A percentile compares a stretch with the other conserved stretches of the same genome.
phyloP scores from a whole-genome alignment of 1,284 basidiomycete genomes.

The Ustilago curta region DNA sequence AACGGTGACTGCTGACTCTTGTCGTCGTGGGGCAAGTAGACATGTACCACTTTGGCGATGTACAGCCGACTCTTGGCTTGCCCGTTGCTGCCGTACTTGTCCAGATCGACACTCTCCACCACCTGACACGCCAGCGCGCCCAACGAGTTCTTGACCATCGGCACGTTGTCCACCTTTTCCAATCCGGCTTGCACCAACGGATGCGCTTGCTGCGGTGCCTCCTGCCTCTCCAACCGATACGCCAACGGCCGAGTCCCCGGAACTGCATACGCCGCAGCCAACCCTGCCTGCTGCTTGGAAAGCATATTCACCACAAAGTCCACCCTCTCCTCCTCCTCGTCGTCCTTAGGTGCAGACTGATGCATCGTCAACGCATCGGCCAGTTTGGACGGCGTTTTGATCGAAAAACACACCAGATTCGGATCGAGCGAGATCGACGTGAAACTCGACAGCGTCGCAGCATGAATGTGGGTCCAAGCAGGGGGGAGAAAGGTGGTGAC shows the following conservation, averaged over 20 bases:
- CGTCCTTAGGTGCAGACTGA: too few relatives aligned
- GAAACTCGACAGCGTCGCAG: constrained; percentile 46
- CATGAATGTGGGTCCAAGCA: constrained; percentile 19
- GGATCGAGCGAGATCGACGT: constrained; percentile 35
- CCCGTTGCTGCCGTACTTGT: not conserved
- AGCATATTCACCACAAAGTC: constrained; percentile 31
- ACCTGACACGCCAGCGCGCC: constrained; percentile 34
- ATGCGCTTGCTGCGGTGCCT: constrained; percentile 10
- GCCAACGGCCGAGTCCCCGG: constrained; percentile 25
- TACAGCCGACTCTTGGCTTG: constrained; percentile 20
- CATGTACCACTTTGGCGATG: constrained; percentile 33
- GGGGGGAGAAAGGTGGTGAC: constrained; percentile 35
- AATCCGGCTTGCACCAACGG: constrained; percentile 20
- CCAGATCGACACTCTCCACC: constrained; percentile 24
- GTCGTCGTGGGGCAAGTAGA: not conserved
- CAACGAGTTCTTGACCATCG: constrained; percentile 8
- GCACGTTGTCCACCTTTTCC: not conserved
- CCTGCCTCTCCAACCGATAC: not conserved
- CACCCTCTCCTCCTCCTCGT: constrained; percentile 2
- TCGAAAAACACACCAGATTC: constrained; percentile 36
- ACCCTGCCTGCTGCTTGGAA: not conserved
- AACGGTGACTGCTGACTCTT: constrained; percentile 9
- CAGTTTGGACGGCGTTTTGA: constrained; percentile 35
- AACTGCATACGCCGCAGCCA: constrained; percentile 29
- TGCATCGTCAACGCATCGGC: constrained; percentile 24